Evolutionary conservation across 2,329 filamentous ascomycete genomes (phyloP).

Genomic region (Westerdykella aurantiaca): DNA sequence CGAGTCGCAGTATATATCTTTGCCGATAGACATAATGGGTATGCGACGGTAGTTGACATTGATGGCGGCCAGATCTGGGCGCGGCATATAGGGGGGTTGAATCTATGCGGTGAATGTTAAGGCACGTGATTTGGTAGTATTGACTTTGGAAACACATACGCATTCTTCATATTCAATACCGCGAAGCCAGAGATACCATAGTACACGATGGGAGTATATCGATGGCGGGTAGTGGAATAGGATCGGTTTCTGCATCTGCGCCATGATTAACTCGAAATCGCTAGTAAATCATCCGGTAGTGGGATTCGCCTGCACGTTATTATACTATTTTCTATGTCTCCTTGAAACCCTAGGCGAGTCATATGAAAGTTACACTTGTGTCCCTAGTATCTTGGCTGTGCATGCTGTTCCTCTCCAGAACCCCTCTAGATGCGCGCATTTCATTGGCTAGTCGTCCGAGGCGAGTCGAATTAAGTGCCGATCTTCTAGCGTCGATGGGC

Average conservation of each 20-base stretch:
- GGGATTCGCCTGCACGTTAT: no score
- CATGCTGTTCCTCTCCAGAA: no score
- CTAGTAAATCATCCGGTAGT: no score
- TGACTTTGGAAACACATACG: conserved; percentile 41
- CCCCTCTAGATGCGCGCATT: no score
- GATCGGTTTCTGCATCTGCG: conserved; percentile 44
- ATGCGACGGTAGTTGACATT: conserved; percentile 37
- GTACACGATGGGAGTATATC: conserved; percentile 57
- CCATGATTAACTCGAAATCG: conserved; percentile 8
- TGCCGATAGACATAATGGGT: conserved; percentile 26
- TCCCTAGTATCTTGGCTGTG: no score
- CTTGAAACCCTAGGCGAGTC: no score
- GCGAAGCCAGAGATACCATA: conserved; percentile 63
- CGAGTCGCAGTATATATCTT: conserved; percentile 31
- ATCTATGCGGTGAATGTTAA: conserved; percentile 39
- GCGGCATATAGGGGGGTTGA: conserved; percentile 45
- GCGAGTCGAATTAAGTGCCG: no score
- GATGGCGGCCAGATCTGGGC: conserved; percentile 25
- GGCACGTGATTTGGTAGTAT: background rate
- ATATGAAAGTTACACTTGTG: no score
- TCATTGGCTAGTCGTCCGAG: no score
- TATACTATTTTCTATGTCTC: no score
- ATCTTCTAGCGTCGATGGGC: no score
- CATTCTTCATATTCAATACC: conserved; percentile 63
- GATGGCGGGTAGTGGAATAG: conserved; percentile 63